Percentiles rank a stretch among this genome's conserved stretches.
These are phyloP conservation scores for Didymella arachidicola DNA, from an alignment of 2,329 filamentous ascomycete genomes.

Conservation along the genomic window DNA sequence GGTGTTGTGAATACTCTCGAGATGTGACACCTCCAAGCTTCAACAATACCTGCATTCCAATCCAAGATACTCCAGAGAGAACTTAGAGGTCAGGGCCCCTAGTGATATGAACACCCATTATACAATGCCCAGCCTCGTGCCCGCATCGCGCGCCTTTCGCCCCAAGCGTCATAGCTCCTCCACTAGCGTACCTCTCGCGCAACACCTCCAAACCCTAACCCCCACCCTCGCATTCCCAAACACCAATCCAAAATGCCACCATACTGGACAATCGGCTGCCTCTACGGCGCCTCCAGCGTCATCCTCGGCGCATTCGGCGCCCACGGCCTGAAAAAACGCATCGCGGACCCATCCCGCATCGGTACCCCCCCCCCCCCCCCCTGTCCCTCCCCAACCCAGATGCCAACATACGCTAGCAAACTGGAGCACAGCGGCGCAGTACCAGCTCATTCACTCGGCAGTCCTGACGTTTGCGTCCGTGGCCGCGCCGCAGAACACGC, in stretches of 20 bases:
- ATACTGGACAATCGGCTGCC: constrained; percentile 69
- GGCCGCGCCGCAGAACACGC: constrained; percentile 62
- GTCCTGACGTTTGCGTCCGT: constrained; percentile 65
- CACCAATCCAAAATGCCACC: constrained; percentile 41
- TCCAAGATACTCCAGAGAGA: no score
- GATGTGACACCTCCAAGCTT: no score
- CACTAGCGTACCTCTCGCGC: background rate
- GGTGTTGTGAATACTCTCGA: no score
- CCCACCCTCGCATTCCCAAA: background rate
- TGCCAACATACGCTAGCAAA: constrained; percentile 48
- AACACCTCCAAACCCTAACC: background rate
- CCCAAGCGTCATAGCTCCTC: background rate
- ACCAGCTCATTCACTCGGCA: constrained; percentile 71
- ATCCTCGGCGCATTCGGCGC: constrained; percentile 72
- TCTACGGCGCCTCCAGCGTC: constrained; percentile 69
- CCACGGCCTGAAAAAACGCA: constrained; percentile 69
- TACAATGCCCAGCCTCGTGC: background rate
- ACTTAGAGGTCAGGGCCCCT: no score
- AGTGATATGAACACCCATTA: no score
- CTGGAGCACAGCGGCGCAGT: constrained; percentile 72
- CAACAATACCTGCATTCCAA: no score
- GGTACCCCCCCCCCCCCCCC: constrained; percentile 27
- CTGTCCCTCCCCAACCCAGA: background rate
- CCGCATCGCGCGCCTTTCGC: background rate
- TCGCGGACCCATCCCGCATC: constrained; percentile 65